These are phyloP conservation scores for Alternaria brassicae DNA, from an alignment of 2,329 filamentous ascomycete genomes.

Conservation along the genomic window DNA sequence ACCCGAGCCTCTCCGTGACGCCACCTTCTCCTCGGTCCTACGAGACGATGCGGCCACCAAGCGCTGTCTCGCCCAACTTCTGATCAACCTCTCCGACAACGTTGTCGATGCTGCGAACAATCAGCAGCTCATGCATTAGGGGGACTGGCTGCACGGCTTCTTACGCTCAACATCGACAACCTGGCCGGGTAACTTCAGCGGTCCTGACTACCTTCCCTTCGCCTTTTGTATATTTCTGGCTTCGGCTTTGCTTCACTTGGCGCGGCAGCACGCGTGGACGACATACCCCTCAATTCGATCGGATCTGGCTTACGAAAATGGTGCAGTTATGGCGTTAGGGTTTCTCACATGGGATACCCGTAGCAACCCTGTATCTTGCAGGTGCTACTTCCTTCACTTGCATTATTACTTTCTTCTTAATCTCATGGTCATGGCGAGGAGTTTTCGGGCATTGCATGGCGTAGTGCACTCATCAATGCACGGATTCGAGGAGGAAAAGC, in stretches of 20 bases:
- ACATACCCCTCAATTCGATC: constrained; percentile 30
- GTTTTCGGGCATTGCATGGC: constrained; percentile 41
- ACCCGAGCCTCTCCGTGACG: constrained; percentile 96
- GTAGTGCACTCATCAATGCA: constrained; percentile 23
- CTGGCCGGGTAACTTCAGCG: constrained; percentile 9
- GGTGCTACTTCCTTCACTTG: constrained; percentile 27
- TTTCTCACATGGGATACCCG: constrained; percentile 40
- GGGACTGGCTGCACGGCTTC: background rate
- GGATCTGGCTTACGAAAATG: constrained; percentile 26
- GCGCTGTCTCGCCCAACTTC: constrained; percentile 92
- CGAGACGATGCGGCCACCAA: constrained; percentile 98
- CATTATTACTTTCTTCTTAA: constrained; percentile 33
- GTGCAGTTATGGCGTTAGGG: constrained; percentile 35
- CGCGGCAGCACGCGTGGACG: constrained; percentile 25
- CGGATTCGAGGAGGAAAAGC: constrained; percentile 28
- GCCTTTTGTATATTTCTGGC: constrained; percentile 33
- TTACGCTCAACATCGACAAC: constrained; percentile 3
- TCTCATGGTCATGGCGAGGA: constrained; percentile 36
- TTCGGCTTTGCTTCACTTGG: constrained; percentile 34
- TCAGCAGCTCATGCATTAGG: constrained; percentile 48
- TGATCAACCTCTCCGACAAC: constrained; percentile 95
- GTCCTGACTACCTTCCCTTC: constrained; percentile 11
- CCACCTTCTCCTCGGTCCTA: constrained; percentile 94
- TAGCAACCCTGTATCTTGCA: constrained; percentile 28
- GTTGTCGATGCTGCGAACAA: constrained; percentile 63